A percentile compares a stretch with the other conserved stretches of the same genome.
Conservation (phyloP, 192 early-diverging fungal genomes). For the Coemansia sp. region DNA sequence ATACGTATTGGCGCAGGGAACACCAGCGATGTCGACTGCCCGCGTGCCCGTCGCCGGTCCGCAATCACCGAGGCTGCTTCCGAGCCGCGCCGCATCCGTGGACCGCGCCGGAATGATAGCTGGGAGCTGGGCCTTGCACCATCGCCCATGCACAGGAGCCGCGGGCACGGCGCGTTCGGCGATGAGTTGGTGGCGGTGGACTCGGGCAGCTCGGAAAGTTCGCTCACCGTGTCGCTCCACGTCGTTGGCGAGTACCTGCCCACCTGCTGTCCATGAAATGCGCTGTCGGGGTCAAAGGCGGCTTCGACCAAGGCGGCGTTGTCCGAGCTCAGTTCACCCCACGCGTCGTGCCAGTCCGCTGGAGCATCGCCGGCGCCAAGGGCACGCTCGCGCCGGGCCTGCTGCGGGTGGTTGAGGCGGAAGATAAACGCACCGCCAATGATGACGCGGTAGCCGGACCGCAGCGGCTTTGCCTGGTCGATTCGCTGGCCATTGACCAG, state of each 20-base stretch:
- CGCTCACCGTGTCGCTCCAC: constrained; percentile 38
- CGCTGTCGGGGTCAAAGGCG: not conserved
- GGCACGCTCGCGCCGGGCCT: constrained; percentile 51
- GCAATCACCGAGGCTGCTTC: not conserved
- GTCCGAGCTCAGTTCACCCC: constrained; percentile 61
- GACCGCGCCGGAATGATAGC: constrained; percentile 14
- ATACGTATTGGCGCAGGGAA: not conserved
- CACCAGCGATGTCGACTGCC: constrained; percentile 17
- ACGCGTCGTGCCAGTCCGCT: constrained; percentile 74
- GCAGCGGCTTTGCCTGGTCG: constrained; percentile 49
- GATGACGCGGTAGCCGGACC: constrained; percentile 73
- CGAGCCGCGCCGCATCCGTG: constrained; percentile 18
- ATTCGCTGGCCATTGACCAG: constrained; percentile 78
- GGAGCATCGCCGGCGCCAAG: constrained; percentile 21
- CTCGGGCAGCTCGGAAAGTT: constrained; percentile 9
- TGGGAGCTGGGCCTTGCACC: constrained; percentile 8
- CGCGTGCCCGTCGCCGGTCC: constrained; percentile 12
- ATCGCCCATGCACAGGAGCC: not conserved
- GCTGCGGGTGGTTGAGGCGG: constrained; percentile 76
- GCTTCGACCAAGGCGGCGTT: not conserved
- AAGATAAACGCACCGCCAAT: constrained; percentile 78
- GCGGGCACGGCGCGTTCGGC: not conserved
- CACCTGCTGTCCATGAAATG: not conserved
- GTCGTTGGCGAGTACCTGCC: constrained; percentile 11
- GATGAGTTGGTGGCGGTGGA: not conserved